Base-by-base conservation (phyloP, 2,329 filamentous ascomycete genomes). In the Scedosporium minutisporum region DNA sequence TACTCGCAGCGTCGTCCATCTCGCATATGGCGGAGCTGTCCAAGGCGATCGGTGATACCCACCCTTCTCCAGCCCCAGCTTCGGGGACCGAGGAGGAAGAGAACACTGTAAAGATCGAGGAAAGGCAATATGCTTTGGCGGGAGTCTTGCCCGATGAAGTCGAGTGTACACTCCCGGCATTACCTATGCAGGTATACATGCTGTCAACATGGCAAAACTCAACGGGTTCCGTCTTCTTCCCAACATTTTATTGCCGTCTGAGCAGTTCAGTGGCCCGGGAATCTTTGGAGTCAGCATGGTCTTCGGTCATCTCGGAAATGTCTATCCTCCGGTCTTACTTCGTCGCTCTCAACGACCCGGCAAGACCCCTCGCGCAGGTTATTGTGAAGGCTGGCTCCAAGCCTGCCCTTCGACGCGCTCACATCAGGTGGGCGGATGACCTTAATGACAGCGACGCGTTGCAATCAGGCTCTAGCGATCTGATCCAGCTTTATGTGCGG, bases 121-220 rank as follows among this genome's bases (percentile, higher is more conserved):
- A 42, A 21, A 41, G 44, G 38, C 16, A 57, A 16, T 59, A 44
- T 41, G 14, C 41, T 4, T 14, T 25, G n/a, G 21, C 42, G 16
- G 21, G 23, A 9, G 42, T 57, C 29, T 63, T 74, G 0, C 21
- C 68, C 1, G 66, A 76, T 0, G 71, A 81, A 3, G 73, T 90
- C 12, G 82, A 89, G 64, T 69, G 69, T 0, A 66, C 89, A 0
- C 71, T 93, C 1, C 91, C 91, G 1, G 86, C 87, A 2, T 85
- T 90, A 3, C 81, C 91, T 2, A 90, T 91, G 68, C 92, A 97
- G 71, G 75, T 84, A 0, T 93, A 95, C 72, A 91, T 95, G 86
- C 77, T 97, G 27, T 86, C 84, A 16, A 81, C 85, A 53, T 96
- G 91, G 90, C 82, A 89, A 65, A 86, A 84, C 53, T 85, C 87